Conservation (phyloP, 495 filamentous ascomycete species). For the Daldinia caldariorum region DNA sequence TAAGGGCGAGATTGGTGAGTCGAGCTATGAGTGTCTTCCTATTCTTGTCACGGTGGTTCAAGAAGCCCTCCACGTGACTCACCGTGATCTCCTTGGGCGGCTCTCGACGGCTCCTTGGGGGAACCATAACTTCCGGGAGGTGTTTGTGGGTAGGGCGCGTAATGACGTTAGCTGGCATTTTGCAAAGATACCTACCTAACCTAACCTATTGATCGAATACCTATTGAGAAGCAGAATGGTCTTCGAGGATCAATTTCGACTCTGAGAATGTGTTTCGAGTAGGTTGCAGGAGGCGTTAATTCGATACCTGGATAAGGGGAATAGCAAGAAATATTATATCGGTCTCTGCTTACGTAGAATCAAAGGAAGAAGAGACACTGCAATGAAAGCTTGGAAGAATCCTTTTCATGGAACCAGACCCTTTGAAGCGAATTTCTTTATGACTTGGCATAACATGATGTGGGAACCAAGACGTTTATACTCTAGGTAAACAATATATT, state of each 20-base stretch:
- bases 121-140: slow-evolving; percentile 26
- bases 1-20: neutral
- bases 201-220: too few species aligned
- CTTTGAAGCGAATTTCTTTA: neutral
- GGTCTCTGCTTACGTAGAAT: neutral
- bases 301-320: neutral
- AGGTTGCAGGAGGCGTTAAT: neutral
- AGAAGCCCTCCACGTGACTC: slow-evolving; percentile 14
- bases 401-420: neutral
- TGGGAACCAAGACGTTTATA: neutral
- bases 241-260: too few species aligned
- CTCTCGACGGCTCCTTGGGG: neutral
- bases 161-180: slow-evolving; percentile 7
- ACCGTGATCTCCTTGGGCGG: slow-evolving; percentile 32
- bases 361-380: neutral
- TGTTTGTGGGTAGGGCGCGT: slow-evolving; percentile 28
- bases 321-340: neutral
- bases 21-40: slow-evolving; percentile 24
- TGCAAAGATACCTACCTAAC: neutral
- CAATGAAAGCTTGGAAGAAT: neutral
- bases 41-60: slow-evolving; percentile 18
- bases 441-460: neutral
- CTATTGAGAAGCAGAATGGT: too few species aligned
- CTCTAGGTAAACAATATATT: too few species aligned
- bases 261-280: too few species aligned